Conservation (phyloP, 2,329 filamentous ascomycete genomes). For the Pseudogymnoascus sp. region DNA sequence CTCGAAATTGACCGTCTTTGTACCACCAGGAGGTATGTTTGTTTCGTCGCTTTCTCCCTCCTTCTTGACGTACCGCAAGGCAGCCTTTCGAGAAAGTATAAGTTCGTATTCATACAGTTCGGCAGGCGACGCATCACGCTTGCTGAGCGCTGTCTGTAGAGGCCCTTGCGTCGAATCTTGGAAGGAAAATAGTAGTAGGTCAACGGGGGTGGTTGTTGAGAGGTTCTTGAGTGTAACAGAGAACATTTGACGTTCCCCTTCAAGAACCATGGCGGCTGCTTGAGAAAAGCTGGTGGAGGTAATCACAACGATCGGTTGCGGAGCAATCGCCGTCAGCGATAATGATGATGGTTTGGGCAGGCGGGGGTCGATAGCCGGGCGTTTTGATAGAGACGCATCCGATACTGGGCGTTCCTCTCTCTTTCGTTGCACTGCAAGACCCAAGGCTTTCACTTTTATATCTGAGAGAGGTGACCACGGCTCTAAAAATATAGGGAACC, state of each 20-base stretch:
- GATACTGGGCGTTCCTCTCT: slow-evolving; percentile 27
- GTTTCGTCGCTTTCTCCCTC: slow-evolving; percentile 41
- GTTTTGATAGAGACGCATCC: slow-evolving; percentile 28
- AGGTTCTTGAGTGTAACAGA: slow-evolving; percentile 73
- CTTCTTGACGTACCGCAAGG: slow-evolving; percentile 48
- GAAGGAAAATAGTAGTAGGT: slow-evolving; percentile 82
- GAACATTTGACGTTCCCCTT: slow-evolving; percentile 76
- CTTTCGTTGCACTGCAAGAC: slow-evolving; percentile 43
- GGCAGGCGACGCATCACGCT: slow-evolving; percentile 67
- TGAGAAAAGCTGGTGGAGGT: slow-evolving; percentile 73
- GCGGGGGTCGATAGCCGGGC: slow-evolving; percentile 33
- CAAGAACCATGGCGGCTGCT: slow-evolving; percentile 82
- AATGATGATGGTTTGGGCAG: slow-evolving; percentile 45
- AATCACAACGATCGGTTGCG: slow-evolving; percentile 70
- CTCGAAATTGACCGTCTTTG: slow-evolving; percentile 71
- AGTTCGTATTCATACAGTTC: slow-evolving; percentile 84
- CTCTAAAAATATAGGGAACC: slow-evolving; percentile 75
- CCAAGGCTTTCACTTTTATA: slow-evolving; percentile 69
- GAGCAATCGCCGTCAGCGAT: slow-evolving; percentile 66
- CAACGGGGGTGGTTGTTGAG: slow-evolving; percentile 62
- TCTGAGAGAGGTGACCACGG: slow-evolving; percentile 66
- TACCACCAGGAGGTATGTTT: slow-evolving; percentile 60
- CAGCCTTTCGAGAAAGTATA: slow-evolving; percentile 67
- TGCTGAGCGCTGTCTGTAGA: slow-evolving; percentile 66
- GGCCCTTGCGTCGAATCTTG: slow-evolving; percentile 78